Percentiles rank a stretch among this genome's conserved stretches.
These are phyloP conservation scores for Ogataea philodendri DNA, from an alignment of 805 yeast species.

Conservation along the genomic window DNA sequence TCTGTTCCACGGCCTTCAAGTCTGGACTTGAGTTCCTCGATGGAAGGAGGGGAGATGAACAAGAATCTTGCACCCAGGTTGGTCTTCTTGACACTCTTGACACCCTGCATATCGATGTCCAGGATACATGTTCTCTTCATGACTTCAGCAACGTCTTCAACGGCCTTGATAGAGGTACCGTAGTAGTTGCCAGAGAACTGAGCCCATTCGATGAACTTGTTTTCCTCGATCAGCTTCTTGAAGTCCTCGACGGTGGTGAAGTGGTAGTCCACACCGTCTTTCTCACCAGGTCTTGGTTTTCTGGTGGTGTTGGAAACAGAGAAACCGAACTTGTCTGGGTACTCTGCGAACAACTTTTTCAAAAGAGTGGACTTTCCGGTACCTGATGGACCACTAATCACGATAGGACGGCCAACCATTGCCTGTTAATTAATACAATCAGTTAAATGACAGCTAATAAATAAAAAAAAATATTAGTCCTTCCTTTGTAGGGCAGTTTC, in stretches of 20 bases:
- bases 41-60: constrained; percentile 90
- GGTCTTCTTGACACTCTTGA: constrained; percentile 81
- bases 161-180: constrained; percentile 89
- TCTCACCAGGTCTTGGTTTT: constrained; percentile 87
- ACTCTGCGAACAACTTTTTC: constrained; percentile 86
- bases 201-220: constrained; percentile 94
- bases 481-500: too few relatives aligned
- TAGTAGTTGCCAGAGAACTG: constrained; percentile 97
- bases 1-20: constrained; percentile 92
- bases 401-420: constrained; percentile 70
- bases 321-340: constrained; percentile 87
- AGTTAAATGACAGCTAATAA: constrained; percentile 10
- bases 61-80: constrained; percentile 80
- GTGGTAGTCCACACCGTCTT: constrained; percentile 84
- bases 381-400: constrained; percentile 95
- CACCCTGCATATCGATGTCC: constrained; percentile 99
- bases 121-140: constrained; percentile 78
- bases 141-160: constrained; percentile 61
- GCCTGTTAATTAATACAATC: not conserved
- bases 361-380: constrained; percentile 94
- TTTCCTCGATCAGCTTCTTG: constrained; percentile 67
- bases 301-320: constrained; percentile 94
- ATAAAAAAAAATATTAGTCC: too few relatives aligned
- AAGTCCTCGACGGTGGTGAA: constrained; percentile 79
- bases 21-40: constrained; percentile 73